Base-by-base conservation (phyloP, 2,329 filamentous ascomycete genomes). In the Sporothrix luriei region DNA sequence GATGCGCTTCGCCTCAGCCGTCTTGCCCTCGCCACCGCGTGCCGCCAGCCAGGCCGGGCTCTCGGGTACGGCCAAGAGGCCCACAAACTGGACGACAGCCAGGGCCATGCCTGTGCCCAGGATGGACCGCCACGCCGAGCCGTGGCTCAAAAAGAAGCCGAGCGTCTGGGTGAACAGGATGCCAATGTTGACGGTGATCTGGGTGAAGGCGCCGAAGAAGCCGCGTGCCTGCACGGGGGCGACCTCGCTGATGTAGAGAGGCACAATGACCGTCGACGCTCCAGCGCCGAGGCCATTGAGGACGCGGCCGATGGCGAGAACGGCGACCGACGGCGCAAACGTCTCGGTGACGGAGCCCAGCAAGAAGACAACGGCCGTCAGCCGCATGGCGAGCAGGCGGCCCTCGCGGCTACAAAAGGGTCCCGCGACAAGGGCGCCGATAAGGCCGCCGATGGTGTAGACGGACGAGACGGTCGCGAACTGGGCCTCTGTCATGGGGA, bases 201-300 rank as follows among this genome's bases (percentile, higher is more conserved):
- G 94, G 0, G 95, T 98, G 79, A 96, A 90, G 69, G 87, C 84
- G 14, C 88, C 88, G 76, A 97, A 98, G 72, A 97, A 88, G 5
- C 93, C 94, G 68, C 89, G 87, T 73, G 90, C 86, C 19, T 84
- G 81, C 0, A 88, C 88, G 4, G 94, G 95, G 0, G 94, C 90
- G 33, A 97, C 87, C 79, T 99, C 95, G 59, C 93, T 94, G 74
- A 99, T 93, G 82, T 97, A 99, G 24, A 99, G 87, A 0, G 95
- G 95, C 2, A 96, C 93, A 48, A 97, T 92, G 24, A 99, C 95
- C 2, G 95, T 94, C 1, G 93, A 88, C 2, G 93, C 92, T 26
- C 95, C 95, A 6, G 93, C 93, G 7, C 92, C 94, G 1, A 97
- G 78, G 13, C 95, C 95, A 10, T 91, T 90, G 16, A 98, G 77